phyloP scores from a whole-genome alignment of 2,329 filamentous ascomycete genomes.

The Colletotrichum cereale region DNA sequence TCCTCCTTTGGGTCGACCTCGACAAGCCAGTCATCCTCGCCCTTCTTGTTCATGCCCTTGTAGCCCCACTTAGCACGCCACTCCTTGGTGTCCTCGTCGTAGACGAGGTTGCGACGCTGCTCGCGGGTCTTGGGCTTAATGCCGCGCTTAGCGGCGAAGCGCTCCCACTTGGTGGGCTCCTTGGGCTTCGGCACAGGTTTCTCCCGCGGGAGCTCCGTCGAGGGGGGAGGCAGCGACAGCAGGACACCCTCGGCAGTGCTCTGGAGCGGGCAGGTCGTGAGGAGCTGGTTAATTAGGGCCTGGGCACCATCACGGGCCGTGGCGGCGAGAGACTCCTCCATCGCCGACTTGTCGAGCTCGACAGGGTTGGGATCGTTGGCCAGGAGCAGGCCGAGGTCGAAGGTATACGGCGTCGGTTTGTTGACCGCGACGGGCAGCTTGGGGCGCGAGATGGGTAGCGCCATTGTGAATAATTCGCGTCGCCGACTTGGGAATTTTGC shows the following conservation, averaged over 20 bases:
- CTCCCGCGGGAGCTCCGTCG: conserved; percentile 85
- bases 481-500: background rate
- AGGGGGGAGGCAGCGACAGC: conserved; percentile 78
- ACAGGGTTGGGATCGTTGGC: conserved; percentile 90
- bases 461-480: conserved; percentile 47
- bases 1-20: conserved; percentile 88
- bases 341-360: conserved; percentile 61
- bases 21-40: conserved; percentile 87
- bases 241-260: conserved; percentile 79
- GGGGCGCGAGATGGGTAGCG: conserved; percentile 53
- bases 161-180: conserved; percentile 92
- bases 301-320: conserved; percentile 92
- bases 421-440: conserved; percentile 75
- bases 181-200: conserved; percentile 89
- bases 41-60: conserved; percentile 88
- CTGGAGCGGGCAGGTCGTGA: conserved; percentile 85
- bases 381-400: conserved; percentile 90
- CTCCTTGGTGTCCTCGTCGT: conserved; percentile 85
- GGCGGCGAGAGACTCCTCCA: conserved; percentile 77
- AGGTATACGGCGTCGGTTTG: conserved; percentile 91
- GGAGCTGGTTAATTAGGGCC: conserved; percentile 91
- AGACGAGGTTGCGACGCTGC: conserved; percentile 79
- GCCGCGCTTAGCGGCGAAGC: conserved; percentile 96
- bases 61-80: conserved; percentile 98
- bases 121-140: conserved; percentile 91